phyloP scores from a whole-genome alignment of 495 filamentous ascomycete species.

The Oidiodendron maius region DNA sequence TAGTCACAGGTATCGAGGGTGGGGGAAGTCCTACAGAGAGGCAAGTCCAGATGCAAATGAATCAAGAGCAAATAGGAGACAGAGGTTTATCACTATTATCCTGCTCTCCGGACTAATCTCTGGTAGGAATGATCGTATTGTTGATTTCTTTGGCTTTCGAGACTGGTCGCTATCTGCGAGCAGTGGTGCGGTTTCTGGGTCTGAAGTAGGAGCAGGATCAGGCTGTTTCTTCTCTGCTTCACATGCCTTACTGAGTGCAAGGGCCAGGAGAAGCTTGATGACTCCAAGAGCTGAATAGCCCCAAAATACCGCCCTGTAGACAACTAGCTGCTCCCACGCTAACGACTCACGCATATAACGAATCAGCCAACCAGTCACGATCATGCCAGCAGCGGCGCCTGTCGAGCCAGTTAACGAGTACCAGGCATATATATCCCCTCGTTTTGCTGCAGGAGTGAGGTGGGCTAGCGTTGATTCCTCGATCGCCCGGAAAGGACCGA shows the following conservation, averaged over 20 bases:
- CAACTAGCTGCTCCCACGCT: conserved; percentile 48
- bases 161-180: conserved; percentile 27
- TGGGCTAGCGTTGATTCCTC: conserved; percentile 79
- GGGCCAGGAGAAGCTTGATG: conserved; percentile 57
- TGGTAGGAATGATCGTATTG: conserved; percentile 26
- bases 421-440: conserved; percentile 79
- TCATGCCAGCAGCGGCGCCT: conserved; percentile 58
- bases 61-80: conserved; percentile 73
- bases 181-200: conserved; percentile 39
- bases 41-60: conserved; percentile 75
- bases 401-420: conserved; percentile 63
- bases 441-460: conserved; percentile 50
- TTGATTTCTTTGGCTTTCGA: conserved; percentile 16
- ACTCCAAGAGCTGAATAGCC: conserved; percentile 61
- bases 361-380: conserved; percentile 61
- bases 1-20: background rate
- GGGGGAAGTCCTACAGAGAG: conserved; percentile 41
- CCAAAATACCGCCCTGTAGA: conserved; percentile 67
- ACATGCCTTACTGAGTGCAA: conserved; percentile 52
- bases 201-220: conserved; percentile 3
- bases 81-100: conserved; percentile 60
- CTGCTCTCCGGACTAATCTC: conserved; percentile 52
- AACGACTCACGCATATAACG: conserved; percentile 40
- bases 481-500: conserved; percentile 78
- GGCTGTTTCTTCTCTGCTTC: conserved; percentile 42